Percentiles rank a stretch among this genome's conserved stretches.
Evolutionary conservation across 352 stramenopile species (phyloP).

Genomic region (Phytophthora chlamydospora): DNA sequence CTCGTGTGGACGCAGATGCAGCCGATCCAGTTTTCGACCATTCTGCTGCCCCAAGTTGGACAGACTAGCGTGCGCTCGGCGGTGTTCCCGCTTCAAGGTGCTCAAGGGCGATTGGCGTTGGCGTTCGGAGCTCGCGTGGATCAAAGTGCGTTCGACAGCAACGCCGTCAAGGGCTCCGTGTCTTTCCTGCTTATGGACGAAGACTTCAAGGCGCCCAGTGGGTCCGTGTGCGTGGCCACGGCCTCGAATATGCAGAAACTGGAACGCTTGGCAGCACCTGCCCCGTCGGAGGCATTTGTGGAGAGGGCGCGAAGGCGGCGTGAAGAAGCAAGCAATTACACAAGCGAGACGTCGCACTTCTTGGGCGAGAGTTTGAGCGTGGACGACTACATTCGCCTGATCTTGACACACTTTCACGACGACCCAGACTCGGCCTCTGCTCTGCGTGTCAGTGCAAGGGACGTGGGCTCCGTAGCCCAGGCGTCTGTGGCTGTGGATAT

Average conservation of each 20-base stretch:
- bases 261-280: conserved; percentile 34
- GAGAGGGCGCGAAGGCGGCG: conserved; percentile 47
- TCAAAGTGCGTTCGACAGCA: conserved; percentile 50
- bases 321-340: conserved; percentile 48
- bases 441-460: conserved; percentile 48
- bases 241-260: conserved; percentile 73
- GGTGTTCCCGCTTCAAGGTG: conserved; percentile 71
- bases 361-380: conserved; percentile 46
- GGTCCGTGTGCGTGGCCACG: conserved; percentile 67
- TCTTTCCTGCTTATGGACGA: conserved; percentile 70
- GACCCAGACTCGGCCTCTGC: conserved; percentile 46
- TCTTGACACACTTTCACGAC: conserved; percentile 69
- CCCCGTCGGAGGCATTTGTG: conserved; percentile 30
- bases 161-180: conserved; percentile 69
- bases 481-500: conserved; percentile 63
- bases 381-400: conserved; percentile 60
- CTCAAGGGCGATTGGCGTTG: conserved; percentile 49
- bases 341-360: conserved; percentile 48
- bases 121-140: conserved; percentile 66
- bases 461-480: conserved; percentile 59
- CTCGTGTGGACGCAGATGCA: conserved; percentile 68
- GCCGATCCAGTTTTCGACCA: conserved; percentile 68
- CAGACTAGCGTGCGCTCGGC: conserved; percentile 62
- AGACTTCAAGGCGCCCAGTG: conserved; percentile 35
- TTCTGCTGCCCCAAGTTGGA: conserved; percentile 56